Conservation (phyloP, 495 filamentous ascomycete species). For the Xylaria curta region DNA sequence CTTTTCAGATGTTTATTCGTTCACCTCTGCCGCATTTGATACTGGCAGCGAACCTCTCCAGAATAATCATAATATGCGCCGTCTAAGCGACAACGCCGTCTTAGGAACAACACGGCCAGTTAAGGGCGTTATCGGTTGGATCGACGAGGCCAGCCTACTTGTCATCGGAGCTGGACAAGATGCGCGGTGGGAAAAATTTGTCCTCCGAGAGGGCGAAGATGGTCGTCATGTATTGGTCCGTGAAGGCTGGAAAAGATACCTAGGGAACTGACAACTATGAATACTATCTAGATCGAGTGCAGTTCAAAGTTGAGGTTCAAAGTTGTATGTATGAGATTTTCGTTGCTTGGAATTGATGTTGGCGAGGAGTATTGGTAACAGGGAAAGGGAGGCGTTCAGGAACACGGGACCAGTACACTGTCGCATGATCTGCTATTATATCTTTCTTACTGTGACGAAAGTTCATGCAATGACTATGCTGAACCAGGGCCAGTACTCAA, state of each 20-base stretch:
- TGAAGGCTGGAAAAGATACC: constrained; percentile 84
- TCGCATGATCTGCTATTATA: constrained; percentile 7
- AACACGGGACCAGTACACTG: constrained; percentile 13
- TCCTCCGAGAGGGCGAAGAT: constrained; percentile 66
- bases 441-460: constrained; percentile 1
- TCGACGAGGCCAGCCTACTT: constrained; percentile 68
- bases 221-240: constrained; percentile 66
- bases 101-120: constrained; percentile 61
- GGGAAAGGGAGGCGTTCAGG: constrained; percentile 23
- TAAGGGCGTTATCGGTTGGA: constrained; percentile 82
- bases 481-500: neutral
- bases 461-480: constrained; percentile 5
- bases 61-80: constrained; percentile 40
- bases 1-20: constrained; percentile 86
- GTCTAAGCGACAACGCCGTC: constrained; percentile 42
- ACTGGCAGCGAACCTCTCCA: constrained; percentile 71
- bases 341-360: constrained; percentile 20
- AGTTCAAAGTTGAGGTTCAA: neutral
- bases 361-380: constrained; percentile 26
- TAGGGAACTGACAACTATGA: constrained; percentile 51
- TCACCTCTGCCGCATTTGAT: constrained; percentile 75
- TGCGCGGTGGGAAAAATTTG: constrained; percentile 84
- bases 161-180: constrained; percentile 84
- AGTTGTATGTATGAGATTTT: constrained; percentile 10
- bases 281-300: constrained; percentile 39